phyloP scores from a whole-genome alignment of 331 rosid genomes.

The Dryas integrifolia region DNA sequence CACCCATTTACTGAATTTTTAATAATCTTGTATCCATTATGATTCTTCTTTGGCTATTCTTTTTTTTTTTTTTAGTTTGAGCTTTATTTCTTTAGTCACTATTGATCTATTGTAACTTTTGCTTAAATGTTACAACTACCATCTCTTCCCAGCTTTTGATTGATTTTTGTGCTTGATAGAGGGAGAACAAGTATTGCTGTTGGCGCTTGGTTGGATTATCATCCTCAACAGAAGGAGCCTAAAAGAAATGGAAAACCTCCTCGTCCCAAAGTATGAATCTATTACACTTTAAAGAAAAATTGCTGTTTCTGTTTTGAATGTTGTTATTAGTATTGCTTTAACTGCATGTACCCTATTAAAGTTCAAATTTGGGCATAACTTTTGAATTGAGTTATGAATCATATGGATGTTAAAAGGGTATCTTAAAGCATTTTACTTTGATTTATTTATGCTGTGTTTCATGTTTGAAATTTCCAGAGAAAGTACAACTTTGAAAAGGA shows the following conservation, averaged over 20 bases:
- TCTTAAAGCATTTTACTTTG: background rate
- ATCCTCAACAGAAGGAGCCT: conserved; percentile 54
- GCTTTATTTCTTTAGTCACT: background rate
- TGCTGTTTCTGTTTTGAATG: conserved; percentile 18
- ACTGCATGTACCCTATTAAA: background rate
- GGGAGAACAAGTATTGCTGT: conserved; percentile 94
- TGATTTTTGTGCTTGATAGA: conserved; percentile 38
- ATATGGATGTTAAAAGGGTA: background rate
- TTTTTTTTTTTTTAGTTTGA: background rate
- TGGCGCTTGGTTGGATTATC: conserved; percentile 58
- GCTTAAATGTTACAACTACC: background rate
- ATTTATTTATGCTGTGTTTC: conserved; percentile 5
- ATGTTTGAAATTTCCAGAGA: conserved; percentile 39
- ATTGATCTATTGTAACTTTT: background rate
- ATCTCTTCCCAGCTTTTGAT: background rate
- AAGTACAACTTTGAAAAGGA: conserved; percentile 65
- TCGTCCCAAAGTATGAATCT: conserved; percentile 57
- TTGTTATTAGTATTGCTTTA: background rate
- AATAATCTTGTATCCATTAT: background rate
- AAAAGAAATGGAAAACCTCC: conserved; percentile 69
- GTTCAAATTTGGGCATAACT: background rate
- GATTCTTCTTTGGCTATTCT: background rate
- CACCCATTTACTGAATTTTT: background rate
- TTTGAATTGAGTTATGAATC: conserved; percentile 7
- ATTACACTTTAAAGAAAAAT: background rate